Percentiles rank a stretch among this genome's conserved stretches.
phyloP scores from a whole-genome alignment of 2,329 filamentous ascomycete species.

The Scopulariopsis brevicaulis region DNA sequence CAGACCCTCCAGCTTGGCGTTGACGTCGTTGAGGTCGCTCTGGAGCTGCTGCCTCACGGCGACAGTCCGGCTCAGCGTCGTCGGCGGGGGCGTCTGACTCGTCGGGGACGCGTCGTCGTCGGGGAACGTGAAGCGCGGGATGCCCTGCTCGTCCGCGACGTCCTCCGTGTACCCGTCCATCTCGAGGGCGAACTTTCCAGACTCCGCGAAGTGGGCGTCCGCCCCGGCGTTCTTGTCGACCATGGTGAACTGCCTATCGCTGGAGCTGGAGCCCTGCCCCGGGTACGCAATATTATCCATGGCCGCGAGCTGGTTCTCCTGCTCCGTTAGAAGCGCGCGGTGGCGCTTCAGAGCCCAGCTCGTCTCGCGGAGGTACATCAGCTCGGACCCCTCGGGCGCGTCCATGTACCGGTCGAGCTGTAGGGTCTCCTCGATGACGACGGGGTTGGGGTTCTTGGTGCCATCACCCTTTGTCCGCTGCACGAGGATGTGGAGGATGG shows the following conservation, averaged over 20 bases:
- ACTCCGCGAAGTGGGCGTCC: background rate
- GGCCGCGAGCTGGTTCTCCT: background rate
- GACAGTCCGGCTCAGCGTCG: background rate
- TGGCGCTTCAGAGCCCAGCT: slow-evolving; percentile 49
- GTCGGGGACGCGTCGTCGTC: background rate
- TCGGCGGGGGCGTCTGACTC: background rate
- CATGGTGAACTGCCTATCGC: background rate
- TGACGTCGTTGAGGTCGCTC: slow-evolving; percentile 22
- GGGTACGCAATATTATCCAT: background rate
- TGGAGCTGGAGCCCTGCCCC: background rate
- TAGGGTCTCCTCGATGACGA: slow-evolving; percentile 69
- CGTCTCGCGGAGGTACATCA: slow-evolving; percentile 53
- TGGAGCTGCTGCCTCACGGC: slow-evolving; percentile 29
- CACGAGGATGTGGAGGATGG: slow-evolving; percentile 80
- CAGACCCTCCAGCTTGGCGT: slow-evolving; percentile 26
- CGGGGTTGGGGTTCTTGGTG: slow-evolving; percentile 64
- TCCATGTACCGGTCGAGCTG: slow-evolving; percentile 87
- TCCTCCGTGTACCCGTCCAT: background rate
- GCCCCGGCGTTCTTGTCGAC: background rate
- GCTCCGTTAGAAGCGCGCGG: slow-evolving; percentile 5
- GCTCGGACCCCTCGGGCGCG: slow-evolving; percentile 42
- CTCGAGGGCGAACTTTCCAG: background rate
- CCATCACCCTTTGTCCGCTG: slow-evolving; percentile 68
- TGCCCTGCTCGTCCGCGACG: background rate
- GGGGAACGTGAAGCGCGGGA: background rate